These are phyloP conservation scores for Tolypocladium pustulatum DNA, from an alignment of 2,329 filamentous ascomycete species.

Conservation along the genomic window DNA sequence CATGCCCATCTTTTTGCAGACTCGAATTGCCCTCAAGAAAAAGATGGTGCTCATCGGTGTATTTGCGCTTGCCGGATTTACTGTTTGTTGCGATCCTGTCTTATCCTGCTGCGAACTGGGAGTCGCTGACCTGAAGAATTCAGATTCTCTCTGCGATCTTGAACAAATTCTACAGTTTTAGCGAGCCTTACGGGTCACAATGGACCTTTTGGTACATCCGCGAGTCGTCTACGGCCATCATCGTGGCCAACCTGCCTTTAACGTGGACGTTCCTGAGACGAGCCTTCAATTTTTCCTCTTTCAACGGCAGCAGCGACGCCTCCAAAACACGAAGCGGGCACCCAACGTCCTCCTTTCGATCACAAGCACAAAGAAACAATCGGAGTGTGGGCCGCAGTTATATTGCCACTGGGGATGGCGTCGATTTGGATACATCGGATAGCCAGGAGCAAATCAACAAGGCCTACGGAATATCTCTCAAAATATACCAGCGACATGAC, in stretches of 20 bases:
- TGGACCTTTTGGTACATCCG: slow-evolving; percentile 36
- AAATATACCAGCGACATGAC: slow-evolving; percentile 27
- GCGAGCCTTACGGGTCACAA: slow-evolving; percentile 22
- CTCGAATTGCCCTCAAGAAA: slow-evolving; percentile 37
- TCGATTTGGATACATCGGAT: slow-evolving; percentile 14
- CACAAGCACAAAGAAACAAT: slow-evolving; percentile 12
- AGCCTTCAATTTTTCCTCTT: slow-evolving; percentile 20
- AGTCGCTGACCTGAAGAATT: not conserved
- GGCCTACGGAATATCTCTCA: slow-evolving; percentile 18
- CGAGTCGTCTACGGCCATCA: slow-evolving; percentile 33
- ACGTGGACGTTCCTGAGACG: slow-evolving; percentile 31
- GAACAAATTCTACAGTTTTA: slow-evolving; percentile 32
- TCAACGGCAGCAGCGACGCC: slow-evolving; percentile 7
- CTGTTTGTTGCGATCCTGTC: slow-evolving; percentile 20
- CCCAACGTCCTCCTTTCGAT: not conserved
- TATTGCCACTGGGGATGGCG: not conserved
- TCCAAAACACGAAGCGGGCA: slow-evolving; percentile 6
- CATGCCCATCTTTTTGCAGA: slow-evolving; percentile 39
- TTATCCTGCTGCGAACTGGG: not conserved
- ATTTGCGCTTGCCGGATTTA: slow-evolving; percentile 35
- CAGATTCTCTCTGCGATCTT: slow-evolving; percentile 40
- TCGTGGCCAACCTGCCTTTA: slow-evolving; percentile 31
- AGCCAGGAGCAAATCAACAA: slow-evolving; percentile 28
- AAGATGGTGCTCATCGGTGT: slow-evolving; percentile 40
- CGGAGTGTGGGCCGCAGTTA: not conserved